phyloP scores from a whole-genome alignment of 441 rosid species.

The Adansonia rubrostipa region DNA sequence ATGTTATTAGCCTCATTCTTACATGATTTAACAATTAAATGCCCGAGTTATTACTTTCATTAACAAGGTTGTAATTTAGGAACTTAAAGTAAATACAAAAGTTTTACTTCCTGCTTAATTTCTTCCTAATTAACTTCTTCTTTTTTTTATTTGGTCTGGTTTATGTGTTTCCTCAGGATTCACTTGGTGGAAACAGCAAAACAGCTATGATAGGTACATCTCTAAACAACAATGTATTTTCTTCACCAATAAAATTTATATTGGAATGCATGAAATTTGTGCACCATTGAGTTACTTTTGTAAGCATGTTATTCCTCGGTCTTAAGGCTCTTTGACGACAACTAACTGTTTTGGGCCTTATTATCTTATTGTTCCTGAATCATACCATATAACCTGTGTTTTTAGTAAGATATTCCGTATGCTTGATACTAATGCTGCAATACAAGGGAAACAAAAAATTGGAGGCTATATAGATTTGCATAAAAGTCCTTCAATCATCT shows the following conservation, averaged over 20 bases:
- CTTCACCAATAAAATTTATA: not conserved
- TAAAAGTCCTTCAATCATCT: not conserved
- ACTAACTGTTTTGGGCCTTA: not conserved
- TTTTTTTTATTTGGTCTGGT: constrained; percentile 23
- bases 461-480: not conserved
- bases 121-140: not conserved
- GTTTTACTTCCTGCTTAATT: constrained; percentile 2
- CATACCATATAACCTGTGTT: not conserved
- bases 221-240: constrained; percentile 13
- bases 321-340: not conserved
- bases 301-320: not conserved
- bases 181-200: constrained; percentile 75
- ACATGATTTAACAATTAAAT: not conserved
- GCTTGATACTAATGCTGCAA: not conserved
- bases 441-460: not conserved
- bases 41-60: not conserved
- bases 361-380: not conserved
- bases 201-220: constrained; percentile 69
- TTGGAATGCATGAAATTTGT: not conserved
- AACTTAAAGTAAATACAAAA: constrained; percentile 5
- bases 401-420: not conserved
- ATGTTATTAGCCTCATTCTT: constrained; percentile 5
- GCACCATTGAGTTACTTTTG: not conserved
- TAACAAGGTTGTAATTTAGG: constrained; percentile 7
- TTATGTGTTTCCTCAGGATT: constrained; percentile 51